Conservation (phyloP, 768 basidiomycete species). For the Podaxis pistillaris region DNA sequence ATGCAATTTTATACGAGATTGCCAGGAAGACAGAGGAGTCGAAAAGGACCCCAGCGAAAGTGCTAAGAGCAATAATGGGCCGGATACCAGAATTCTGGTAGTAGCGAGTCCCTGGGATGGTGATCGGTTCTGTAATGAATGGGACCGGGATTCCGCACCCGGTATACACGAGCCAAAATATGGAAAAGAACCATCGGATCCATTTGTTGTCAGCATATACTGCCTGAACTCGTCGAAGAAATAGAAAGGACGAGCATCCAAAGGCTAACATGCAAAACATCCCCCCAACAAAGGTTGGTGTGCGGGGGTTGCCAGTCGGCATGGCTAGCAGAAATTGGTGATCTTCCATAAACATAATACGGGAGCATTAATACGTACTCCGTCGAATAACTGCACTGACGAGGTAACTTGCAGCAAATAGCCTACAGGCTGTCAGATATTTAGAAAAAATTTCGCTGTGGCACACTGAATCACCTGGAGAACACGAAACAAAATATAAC, state of each 20-base stretch:
- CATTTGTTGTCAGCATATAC: background rate
- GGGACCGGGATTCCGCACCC: too few relatives aligned
- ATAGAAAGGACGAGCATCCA: constrained; percentile 22
- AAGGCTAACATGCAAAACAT: background rate
- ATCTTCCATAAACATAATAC: background rate
- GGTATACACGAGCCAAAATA: background rate
- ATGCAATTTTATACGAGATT: constrained; percentile 28
- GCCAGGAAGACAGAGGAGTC: constrained; percentile 34
- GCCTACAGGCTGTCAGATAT: background rate
- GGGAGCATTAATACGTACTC: background rate
- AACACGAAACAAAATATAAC: background rate
- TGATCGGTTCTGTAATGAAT: constrained; percentile 15
- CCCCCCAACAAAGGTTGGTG: background rate
- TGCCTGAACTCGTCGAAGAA: constrained; percentile 22
- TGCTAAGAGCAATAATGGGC: constrained; percentile 21
- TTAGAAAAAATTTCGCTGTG: background rate
- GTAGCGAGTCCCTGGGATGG: constrained; percentile 29
- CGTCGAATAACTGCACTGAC: background rate
- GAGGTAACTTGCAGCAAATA: background rate
- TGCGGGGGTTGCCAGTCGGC: background rate
- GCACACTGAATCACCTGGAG: background rate
- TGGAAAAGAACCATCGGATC: background rate
- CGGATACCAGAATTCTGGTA: constrained; percentile 26
- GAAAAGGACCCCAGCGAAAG: constrained; percentile 23
- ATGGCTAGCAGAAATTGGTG: background rate